phyloP scores from a whole-genome alignment of 345 rosid genomes.

The Gossypium turneri region DNA sequence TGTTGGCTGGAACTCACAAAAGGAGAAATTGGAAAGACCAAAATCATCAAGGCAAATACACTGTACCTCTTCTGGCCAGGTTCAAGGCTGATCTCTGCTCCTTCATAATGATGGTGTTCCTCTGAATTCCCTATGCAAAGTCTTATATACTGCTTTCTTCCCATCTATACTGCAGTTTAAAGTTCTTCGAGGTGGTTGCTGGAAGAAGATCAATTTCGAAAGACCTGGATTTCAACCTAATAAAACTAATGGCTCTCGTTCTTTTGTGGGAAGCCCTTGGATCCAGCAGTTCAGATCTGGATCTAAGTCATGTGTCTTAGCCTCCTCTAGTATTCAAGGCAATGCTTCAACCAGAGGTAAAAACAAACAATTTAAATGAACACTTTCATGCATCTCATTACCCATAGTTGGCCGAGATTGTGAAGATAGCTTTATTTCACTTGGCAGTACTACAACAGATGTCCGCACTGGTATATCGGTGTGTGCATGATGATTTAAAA shows the following conservation, averaged over 20 bases:
- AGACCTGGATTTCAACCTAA: slow-evolving; percentile 38
- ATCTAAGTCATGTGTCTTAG: slow-evolving; percentile 19
- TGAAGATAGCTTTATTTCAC: slow-evolving; percentile 15
- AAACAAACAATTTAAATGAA: slow-evolving; percentile 23
- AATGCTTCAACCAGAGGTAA: slow-evolving; percentile 23
- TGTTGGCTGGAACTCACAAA: slow-evolving; percentile 33
- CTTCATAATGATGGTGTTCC: background rate
- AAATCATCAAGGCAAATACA: slow-evolving; percentile 28
- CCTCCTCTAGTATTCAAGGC: slow-evolving; percentile 15
- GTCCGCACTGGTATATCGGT: slow-evolving; percentile 4
- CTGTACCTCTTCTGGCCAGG: slow-evolving; percentile 56
- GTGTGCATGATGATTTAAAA: background rate
- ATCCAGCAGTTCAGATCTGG: slow-evolving; percentile 50
- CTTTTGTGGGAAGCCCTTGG: slow-evolving; percentile 55
- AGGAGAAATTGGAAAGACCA: slow-evolving; percentile 24
- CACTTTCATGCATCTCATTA: slow-evolving; percentile 22
- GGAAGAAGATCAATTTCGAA: slow-evolving; percentile 57
- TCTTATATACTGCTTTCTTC: slow-evolving; percentile 9
- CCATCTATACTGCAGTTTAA: slow-evolving; percentile 44
- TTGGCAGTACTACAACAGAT: slow-evolving; percentile 40
- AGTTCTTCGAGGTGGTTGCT: slow-evolving; percentile 62
- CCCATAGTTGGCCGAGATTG: slow-evolving; percentile 10
- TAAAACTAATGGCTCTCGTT: slow-evolving; percentile 22
- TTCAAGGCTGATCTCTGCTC: slow-evolving; percentile 19
- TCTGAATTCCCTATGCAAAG: background rate